phyloP scores from a whole-genome alignment of 2,329 filamentous ascomycete species.

The Botrytis elliptica region DNA sequence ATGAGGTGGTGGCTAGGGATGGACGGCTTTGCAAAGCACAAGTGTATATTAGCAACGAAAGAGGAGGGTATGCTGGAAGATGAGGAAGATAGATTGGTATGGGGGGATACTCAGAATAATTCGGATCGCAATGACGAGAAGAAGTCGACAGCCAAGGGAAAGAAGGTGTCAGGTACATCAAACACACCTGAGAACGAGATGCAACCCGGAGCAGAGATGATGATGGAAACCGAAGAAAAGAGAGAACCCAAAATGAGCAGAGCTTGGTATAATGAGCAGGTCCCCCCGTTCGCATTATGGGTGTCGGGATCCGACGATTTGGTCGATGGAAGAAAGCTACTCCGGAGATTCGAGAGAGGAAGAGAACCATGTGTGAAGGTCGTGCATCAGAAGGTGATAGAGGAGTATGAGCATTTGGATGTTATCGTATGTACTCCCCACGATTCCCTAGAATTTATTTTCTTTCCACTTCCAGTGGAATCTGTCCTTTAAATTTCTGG shows the following conservation, averaged over 20 bases:
- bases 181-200: constrained; percentile 25
- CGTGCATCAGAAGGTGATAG: constrained; percentile 79
- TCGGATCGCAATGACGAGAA: neutral
- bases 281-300: constrained; percentile 86
- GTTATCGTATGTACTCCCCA: constrained; percentile 55
- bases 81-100: constrained; percentile 42
- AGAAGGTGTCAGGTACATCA: neutral
- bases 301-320: constrained; percentile 79
- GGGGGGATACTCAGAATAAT: constrained; percentile 20
- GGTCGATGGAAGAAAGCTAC: constrained; percentile 74
- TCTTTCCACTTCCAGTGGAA: too few species aligned
- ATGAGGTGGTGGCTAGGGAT: constrained; percentile 96
- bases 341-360: constrained; percentile 71
- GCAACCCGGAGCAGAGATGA: constrained; percentile 40
- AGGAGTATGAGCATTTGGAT: constrained; percentile 90
- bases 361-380: constrained; percentile 78
- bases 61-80: constrained; percentile 67
- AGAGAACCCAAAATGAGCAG: constrained; percentile 48
- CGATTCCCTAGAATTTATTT: too few species aligned
- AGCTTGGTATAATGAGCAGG: constrained; percentile 79
- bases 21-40: constrained; percentile 81
- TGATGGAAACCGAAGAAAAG: constrained; percentile 7
- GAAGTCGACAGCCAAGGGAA: neutral
- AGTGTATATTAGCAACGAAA: constrained; percentile 80
- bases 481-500: neutral